phyloP scores from a whole-genome alignment of 2,329 filamentous ascomycete species.

The Arthrinium puccinioides region DNA sequence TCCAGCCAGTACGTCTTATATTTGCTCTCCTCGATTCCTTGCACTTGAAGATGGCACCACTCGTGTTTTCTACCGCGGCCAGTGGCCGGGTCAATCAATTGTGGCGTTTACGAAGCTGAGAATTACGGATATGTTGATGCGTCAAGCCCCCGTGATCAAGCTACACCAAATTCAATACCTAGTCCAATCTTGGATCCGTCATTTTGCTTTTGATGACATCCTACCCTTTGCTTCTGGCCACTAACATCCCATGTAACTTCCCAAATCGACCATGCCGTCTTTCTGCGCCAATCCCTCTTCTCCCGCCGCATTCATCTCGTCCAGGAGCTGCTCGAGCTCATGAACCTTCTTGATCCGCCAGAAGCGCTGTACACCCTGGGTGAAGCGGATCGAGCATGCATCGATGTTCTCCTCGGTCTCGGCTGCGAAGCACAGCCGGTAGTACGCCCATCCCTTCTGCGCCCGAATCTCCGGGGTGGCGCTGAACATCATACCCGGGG shows the following conservation, averaged over 20 bases:
- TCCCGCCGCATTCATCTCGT: conserved; percentile 19
- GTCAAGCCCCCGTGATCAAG: too few species aligned
- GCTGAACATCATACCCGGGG: conserved; percentile 68
- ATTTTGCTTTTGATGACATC: too few species aligned
- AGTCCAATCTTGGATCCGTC: too few species aligned
- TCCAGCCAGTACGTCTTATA: too few species aligned
- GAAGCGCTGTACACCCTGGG: conserved; percentile 63
- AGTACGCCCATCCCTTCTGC: conserved; percentile 61
- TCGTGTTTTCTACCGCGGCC: too few species aligned
- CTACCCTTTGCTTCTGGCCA: too few species aligned
- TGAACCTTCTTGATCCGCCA: conserved; percentile 65
- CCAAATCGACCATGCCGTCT: conserved; percentile 13
- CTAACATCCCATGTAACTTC: conserved; percentile 19
- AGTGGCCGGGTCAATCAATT: too few species aligned
- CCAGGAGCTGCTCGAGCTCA: conserved; percentile 57
- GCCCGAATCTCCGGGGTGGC: conserved; percentile 53
- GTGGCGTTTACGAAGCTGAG: too few species aligned
- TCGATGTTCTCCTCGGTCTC: conserved; percentile 65
- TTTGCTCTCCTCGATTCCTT: too few species aligned
- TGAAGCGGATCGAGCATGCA: conserved; percentile 55
- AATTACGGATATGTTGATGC: too few species aligned
- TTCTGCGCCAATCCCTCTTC: conserved; percentile 12
- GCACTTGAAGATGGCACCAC: too few species aligned
- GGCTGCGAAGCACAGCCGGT: conserved; percentile 78
- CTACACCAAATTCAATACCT: too few species aligned